These are phyloP conservation scores for Vigna trinervia DNA, from an alignment of 306 rosid species.

Conservation along the genomic window DNA sequence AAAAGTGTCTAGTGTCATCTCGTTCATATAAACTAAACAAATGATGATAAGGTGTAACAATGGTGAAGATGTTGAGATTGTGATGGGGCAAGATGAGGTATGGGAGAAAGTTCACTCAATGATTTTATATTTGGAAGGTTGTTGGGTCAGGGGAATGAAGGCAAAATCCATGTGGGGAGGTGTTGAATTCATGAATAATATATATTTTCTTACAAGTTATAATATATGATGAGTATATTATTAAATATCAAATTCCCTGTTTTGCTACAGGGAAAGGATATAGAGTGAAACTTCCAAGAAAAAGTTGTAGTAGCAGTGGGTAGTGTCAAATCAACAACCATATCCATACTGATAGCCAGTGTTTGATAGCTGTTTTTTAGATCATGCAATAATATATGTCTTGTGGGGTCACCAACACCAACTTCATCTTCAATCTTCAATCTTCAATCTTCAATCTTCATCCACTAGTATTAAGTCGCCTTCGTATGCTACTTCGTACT, in stretches of 20 bases:
- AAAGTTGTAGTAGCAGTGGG: constrained; percentile 5
- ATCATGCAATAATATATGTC: constrained; percentile 38
- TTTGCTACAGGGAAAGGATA: constrained; percentile 31
- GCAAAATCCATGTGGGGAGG: constrained; percentile 75
- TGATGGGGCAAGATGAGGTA: constrained; percentile 30
- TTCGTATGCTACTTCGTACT: constrained; percentile 47
- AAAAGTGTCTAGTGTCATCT: constrained; percentile 7
- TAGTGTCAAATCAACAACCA: constrained; percentile 47
- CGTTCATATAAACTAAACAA: constrained; percentile 30
- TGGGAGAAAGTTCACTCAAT: constrained; percentile 58
- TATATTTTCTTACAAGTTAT: too few relatives aligned
- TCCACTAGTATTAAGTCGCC: constrained; percentile 41
- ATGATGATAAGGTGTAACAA: constrained; percentile 24
- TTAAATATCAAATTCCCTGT: constrained; percentile 49
- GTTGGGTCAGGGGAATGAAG: constrained; percentile 61
- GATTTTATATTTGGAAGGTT: constrained; percentile 47
- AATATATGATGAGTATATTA: too few relatives aligned
- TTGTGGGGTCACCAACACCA: constrained; percentile 35
- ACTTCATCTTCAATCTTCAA: constrained; percentile 31
- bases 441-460: constrained; percentile 13
- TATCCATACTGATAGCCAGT: constrained; percentile 52
- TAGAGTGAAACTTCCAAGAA: constrained; percentile 56
- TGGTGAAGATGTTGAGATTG: constrained; percentile 20
- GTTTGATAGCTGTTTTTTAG: constrained; percentile 55
- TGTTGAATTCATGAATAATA: neutral